Percentiles rank a stretch among this genome's conserved stretches.
phyloP scores from a whole-genome alignment of 1,284 basidiomycete genomes.

The Moesziomyces globuligerus region DNA sequence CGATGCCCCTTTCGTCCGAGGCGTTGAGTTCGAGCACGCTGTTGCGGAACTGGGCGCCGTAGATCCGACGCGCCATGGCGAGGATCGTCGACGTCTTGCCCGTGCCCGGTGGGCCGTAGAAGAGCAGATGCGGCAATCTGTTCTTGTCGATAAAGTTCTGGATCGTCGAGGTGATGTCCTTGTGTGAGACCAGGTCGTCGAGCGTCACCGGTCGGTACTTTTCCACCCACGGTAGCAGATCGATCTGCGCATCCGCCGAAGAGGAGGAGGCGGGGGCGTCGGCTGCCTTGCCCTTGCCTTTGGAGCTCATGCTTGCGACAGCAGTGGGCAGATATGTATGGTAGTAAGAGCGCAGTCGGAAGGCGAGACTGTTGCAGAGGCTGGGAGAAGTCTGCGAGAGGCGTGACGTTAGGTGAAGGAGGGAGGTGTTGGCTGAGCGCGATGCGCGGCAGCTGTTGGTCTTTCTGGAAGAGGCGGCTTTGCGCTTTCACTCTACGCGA shows the following conservation, averaged over 20 bases:
- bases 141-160: conserved; percentile 92
- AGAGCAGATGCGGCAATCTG: conserved; percentile 90
- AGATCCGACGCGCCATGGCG: conserved; percentile 93
- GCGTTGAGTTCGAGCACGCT: conserved; percentile 98
- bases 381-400: neutral
- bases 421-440: neutral
- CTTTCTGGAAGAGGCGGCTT: conserved; percentile 11
- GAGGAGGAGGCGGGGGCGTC: conserved; percentile 14
- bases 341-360: too few relatives aligned
- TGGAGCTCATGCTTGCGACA: conserved; percentile 20
- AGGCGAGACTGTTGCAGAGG: too few relatives aligned
- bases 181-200: conserved; percentile 65
- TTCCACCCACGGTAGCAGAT: conserved; percentile 62
- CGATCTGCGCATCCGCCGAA: conserved; percentile 14
- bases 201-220: conserved; percentile 64
- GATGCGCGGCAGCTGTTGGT: conserved; percentile 29
- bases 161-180: conserved; percentile 63
- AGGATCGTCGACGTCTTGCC: conserved; percentile 98
- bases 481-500: conserved; percentile 27
- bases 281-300: conserved; percentile 45
- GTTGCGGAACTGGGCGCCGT: conserved; percentile 81
- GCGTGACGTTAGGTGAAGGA: neutral
- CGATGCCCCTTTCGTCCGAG: conserved; percentile 96
- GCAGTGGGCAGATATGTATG: too few relatives aligned
- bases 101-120: conserved; percentile 96